phyloP scores from a whole-genome alignment of 2,329 filamentous ascomycete genomes.

The Botrytis fragariae region DNA sequence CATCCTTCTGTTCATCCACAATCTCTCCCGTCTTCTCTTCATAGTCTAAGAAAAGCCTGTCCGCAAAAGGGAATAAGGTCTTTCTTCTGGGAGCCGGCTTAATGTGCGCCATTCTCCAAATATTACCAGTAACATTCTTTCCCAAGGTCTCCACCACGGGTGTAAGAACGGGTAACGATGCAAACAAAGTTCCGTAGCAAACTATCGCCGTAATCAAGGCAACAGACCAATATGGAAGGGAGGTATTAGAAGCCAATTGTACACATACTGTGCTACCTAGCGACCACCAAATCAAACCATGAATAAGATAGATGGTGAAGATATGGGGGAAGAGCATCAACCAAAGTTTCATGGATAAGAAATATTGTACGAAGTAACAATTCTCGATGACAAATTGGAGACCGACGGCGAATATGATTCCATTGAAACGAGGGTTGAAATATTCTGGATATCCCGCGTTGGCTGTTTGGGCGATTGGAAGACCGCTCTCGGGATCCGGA shows the following conservation, averaged over 20 bases:
- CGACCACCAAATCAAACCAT: slow-evolving; percentile 42
- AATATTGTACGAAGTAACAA: slow-evolving; percentile 41
- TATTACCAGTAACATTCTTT: slow-evolving; percentile 25
- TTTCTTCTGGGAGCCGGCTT: slow-evolving; percentile 20
- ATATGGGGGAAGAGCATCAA: slow-evolving; percentile 47
- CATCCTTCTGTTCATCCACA: not conserved
- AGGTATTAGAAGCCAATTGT: slow-evolving; percentile 24
- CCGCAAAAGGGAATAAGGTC: slow-evolving; percentile 25
- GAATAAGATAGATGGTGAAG: slow-evolving; percentile 49
- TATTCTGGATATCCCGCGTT: slow-evolving; percentile 44
- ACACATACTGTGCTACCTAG: slow-evolving; percentile 33
- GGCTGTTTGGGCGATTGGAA: slow-evolving; percentile 39
- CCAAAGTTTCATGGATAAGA: slow-evolving; percentile 43
- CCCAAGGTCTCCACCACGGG: slow-evolving; percentile 32
- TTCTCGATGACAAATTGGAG: slow-evolving; percentile 42
- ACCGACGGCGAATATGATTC: slow-evolving; percentile 41
- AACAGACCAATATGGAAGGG: slow-evolving; percentile 31
- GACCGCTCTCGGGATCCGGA: slow-evolving; percentile 42
- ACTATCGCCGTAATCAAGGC: slow-evolving; percentile 7
- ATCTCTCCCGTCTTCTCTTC: not conserved
- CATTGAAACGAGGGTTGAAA: slow-evolving; percentile 44
- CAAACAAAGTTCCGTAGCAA: slow-evolving; percentile 12
- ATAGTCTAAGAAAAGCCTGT: slow-evolving; percentile 17
- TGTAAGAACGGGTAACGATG: slow-evolving; percentile 28
- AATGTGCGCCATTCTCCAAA: slow-evolving; percentile 24